These are phyloP conservation scores for Leccinum pellstonianum DNA, from an alignment of 768 basidiomycete genomes.

Conservation along the genomic window DNA sequence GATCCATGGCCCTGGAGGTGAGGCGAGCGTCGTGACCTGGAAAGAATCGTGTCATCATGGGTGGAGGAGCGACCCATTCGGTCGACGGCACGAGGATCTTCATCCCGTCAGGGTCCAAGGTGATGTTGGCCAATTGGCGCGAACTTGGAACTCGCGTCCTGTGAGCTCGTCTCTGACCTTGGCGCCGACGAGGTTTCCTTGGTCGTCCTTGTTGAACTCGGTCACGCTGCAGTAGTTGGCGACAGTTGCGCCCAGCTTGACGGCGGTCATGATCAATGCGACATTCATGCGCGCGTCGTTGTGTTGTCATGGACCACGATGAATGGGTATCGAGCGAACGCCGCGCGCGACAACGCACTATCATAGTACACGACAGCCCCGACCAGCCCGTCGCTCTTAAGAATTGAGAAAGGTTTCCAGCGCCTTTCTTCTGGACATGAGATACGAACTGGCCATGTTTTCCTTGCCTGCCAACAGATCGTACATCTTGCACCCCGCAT, in stretches of 20 bases:
- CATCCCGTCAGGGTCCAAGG: too few species aligned
- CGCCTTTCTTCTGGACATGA: constrained; percentile 93
- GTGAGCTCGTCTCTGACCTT: constrained; percentile 79
- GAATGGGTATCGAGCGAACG: not conserved
- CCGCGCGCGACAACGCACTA: constrained; percentile 46
- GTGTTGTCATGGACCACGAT: constrained; percentile 70
- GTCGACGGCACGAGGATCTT: too few species aligned
- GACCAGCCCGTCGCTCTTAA: constrained; percentile 88
- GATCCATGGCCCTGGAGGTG: too few species aligned
- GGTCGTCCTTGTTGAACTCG: constrained; percentile 62
- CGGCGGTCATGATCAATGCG: constrained; percentile 90
- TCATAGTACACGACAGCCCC: constrained; percentile 98
- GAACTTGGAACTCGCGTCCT: constrained; percentile 77
- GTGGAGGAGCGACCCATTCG: too few species aligned
- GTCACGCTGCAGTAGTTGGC: constrained; percentile 91
- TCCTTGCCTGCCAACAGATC: constrained; percentile 93
- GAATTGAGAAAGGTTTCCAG: constrained; percentile 93
- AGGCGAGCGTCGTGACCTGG: too few species aligned
- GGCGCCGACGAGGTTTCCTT: constrained; percentile 69
- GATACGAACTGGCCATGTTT: constrained; percentile 94
- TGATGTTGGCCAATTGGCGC: constrained; percentile 37
- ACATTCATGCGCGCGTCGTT: constrained; percentile 99
- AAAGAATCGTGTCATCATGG: too few species aligned
- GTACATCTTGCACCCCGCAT: constrained; percentile 93
- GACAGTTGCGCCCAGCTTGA: constrained; percentile 83